Base-by-base conservation (phyloP, 805 yeast genomes). In the Starmerella cellae region DNA sequence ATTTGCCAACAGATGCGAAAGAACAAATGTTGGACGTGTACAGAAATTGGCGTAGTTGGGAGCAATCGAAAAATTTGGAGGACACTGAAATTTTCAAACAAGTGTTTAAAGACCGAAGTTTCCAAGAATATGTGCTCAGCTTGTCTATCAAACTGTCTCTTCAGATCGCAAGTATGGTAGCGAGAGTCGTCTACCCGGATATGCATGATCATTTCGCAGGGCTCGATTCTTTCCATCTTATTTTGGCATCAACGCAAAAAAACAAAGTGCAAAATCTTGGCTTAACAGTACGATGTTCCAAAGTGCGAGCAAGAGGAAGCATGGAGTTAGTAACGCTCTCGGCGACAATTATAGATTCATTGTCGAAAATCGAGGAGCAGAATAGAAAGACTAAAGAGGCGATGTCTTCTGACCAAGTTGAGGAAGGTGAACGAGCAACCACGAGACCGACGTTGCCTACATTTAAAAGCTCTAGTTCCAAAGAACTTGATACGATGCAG, bases 1-100 rank as follows among this genome's bases (percentile, higher is more conserved):
- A 58, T 16, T 66, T 73, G 0, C 78, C 83, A 0, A 49, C 46
- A 0, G 62, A 68, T 46, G 85, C 85, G 0, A 65, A 67, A 45
- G 62, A 65, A 8, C 68, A 68, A 14, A 81, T 82, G 2, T 58
- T 74, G 20, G 62, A 67, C 3, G 67, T 76, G 1, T 84, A 85
- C 53, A 66, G 77, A 0, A 65, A 69, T 13, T 91, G 97, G 96
- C 73, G 96, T 65, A 75, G 76, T 45, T 87, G 97, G 96, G 98
- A 88, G 53, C 78, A 49, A 10, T 43, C 46, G 10, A 48, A 44
- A 6, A 45, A 50, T 4, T 36, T 49, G 1, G 41, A 34, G 1
- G 42, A 52, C 9, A 41, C 60, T 13, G 55, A 58, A n/a, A 33
- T 62, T 9, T 56, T 57, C 33, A 27, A 37, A 13, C 46, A 31